Evolutionary conservation across 352 stramenopile genomes (phyloP).

Genomic region (Globisporangium barbulae): DNA sequence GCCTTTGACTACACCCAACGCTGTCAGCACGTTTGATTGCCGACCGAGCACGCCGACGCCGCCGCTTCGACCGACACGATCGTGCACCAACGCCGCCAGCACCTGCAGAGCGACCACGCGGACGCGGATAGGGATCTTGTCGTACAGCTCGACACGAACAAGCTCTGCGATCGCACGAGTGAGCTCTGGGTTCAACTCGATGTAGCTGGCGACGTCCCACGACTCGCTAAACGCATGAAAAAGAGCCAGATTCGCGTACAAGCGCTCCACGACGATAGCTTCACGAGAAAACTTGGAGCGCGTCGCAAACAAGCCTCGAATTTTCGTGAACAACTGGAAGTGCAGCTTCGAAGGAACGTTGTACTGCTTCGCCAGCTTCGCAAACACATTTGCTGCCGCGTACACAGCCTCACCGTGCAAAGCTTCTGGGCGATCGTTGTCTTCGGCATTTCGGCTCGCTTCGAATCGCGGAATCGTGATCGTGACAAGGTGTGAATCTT

Average conservation of each 20-base stretch:
- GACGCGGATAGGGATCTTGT: constrained; percentile 55
- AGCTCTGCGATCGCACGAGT: constrained; percentile 71
- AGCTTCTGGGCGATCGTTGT: constrained; percentile 18
- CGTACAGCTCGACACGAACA: constrained; percentile 63
- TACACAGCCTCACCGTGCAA: constrained; percentile 19
- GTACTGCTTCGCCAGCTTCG: constrained; percentile 48
- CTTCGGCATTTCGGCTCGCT: constrained; percentile 14
- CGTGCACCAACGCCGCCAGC: constrained; percentile 74
- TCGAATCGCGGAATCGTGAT: constrained; percentile 31
- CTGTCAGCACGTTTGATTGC: constrained; percentile 76
- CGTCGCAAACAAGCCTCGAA: constrained; percentile 43
- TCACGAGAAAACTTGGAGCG: constrained; percentile 34
- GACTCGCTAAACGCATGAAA: constrained; percentile 78
- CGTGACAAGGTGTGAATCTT: constrained; percentile 30
- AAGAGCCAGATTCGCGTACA: constrained; percentile 66
- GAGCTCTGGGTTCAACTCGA: constrained; percentile 76
- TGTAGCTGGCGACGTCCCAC: constrained; percentile 71
- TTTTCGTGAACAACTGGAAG: constrained; percentile 68
- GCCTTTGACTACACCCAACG: constrained; percentile 75
- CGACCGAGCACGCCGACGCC: constrained; percentile 68
- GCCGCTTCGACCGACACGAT: constrained; percentile 59
- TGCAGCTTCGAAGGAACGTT: constrained; percentile 62
- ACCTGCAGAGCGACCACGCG: constrained; percentile 65
- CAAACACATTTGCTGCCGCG: constrained; percentile 40
- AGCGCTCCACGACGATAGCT: constrained; percentile 55